These are phyloP conservation scores for Amaranthus hypochondriacus DNA, from an alignment of 148 eudicot genomes.

Conservation along the genomic window DNA sequence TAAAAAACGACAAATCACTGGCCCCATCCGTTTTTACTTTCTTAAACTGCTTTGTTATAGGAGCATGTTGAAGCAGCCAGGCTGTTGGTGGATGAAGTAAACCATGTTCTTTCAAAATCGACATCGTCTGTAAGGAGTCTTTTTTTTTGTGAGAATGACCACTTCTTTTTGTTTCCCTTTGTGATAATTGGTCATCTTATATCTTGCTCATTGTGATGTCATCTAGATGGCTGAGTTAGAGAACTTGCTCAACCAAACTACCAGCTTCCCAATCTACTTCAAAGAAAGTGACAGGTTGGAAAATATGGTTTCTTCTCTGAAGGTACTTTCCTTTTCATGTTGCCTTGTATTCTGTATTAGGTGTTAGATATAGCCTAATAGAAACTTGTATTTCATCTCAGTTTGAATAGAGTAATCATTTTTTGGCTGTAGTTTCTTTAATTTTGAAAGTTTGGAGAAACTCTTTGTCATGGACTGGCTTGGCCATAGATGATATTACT, in stretches of 20 bases:
- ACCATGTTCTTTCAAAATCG: constrained; percentile 38
- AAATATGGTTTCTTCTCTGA: constrained; percentile 47
- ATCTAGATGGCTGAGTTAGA: constrained; percentile 68
- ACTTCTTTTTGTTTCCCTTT: neutral
- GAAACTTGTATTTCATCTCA: too few species aligned
- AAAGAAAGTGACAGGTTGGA: constrained; percentile 55
- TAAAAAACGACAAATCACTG: too few species aligned
- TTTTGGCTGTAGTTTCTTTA: too few species aligned
- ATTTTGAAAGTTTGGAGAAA: too few species aligned
- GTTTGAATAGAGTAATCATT: too few species aligned
- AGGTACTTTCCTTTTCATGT: constrained; percentile 40
- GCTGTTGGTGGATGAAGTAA: constrained; percentile 52
- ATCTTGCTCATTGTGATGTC: constrained; percentile 8
- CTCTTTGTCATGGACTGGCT: neutral
- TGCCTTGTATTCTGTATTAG: neutral
- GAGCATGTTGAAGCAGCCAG: constrained; percentile 56
- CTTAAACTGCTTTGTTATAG: constrained; percentile 30
- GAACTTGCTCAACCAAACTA: constrained; percentile 36
- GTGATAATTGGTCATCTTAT: neutral
- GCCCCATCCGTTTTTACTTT: neutral
- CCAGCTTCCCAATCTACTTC: constrained; percentile 48
- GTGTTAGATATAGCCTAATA: neutral
- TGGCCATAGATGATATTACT: too few species aligned
- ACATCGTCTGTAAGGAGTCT: constrained; percentile 44
- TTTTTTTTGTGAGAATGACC: neutral